Evolutionary conservation across 2,329 filamentous ascomycete genomes (phyloP).

Genomic region (Calonectria hongkongensis): DNA sequence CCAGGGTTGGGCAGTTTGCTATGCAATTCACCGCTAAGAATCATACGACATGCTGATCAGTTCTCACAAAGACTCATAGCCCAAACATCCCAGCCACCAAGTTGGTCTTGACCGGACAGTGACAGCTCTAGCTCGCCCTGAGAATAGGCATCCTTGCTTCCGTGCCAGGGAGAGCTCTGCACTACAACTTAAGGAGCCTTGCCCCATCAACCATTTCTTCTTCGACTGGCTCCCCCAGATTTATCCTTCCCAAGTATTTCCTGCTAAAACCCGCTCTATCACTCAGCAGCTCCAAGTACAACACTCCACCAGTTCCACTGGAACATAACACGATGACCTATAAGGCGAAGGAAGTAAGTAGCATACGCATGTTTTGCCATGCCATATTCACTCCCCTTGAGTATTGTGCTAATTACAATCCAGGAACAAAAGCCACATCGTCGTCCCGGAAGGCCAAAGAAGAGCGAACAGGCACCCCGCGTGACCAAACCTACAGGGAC

Average conservation of each 20-base stretch:
- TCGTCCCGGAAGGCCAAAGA: no score
- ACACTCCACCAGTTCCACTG: not conserved
- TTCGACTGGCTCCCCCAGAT: not conserved
- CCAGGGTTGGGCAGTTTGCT: not conserved
- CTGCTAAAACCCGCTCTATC: not conserved
- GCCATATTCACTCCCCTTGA: no score
- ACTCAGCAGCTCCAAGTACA: not conserved
- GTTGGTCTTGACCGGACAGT: no score
- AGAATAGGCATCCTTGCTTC: not conserved
- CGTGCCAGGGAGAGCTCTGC: not conserved
- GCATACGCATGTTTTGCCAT: no score
- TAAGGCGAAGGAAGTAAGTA: not conserved
- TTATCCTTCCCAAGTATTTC: not conserved
- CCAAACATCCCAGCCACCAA: not conserved
- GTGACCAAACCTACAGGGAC: no score
- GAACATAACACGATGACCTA: not conserved
- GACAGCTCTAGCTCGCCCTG: not conserved
- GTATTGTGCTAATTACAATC: no score
- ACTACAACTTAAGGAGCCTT: not conserved
- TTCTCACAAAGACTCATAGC: slow-evolving; percentile 2
- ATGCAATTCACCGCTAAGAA: slow-evolving; percentile 7
- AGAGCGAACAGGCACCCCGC: no score
- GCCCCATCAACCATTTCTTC: not conserved
- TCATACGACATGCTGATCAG: slow-evolving; percentile 7
- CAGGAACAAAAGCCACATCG: no score